Evolutionary conservation across 306 rosid genomes (phyloP).

Genomic region (Rosa persica): DNA sequence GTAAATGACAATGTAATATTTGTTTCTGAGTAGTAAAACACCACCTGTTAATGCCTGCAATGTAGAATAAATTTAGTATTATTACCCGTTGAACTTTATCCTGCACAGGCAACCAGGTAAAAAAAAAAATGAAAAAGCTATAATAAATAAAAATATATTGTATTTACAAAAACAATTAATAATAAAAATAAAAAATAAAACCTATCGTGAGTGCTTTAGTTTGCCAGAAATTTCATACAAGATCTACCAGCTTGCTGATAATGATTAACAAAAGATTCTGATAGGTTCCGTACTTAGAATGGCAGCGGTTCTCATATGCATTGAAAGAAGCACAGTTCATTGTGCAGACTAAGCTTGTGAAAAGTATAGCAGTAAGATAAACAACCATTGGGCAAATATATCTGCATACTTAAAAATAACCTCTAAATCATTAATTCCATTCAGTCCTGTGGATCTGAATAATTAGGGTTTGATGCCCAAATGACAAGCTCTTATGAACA

Average conservation of each 20-base stretch:
- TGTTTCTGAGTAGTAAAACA: constrained; percentile 81
- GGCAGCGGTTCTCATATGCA: background rate
- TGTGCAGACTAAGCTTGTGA: background rate
- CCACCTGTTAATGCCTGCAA: constrained; percentile 92
- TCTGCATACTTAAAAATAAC: background rate
- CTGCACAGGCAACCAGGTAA: background rate
- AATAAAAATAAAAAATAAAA: background rate
- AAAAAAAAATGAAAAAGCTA: background rate
- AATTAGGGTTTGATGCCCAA: background rate
- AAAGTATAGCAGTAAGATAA: background rate
- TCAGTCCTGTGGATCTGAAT: background rate
- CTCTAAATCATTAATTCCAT: background rate
- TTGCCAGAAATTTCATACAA: background rate
- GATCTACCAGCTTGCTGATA: background rate
- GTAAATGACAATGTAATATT: constrained; percentile 81
- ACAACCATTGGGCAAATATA: background rate
- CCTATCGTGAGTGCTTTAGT: background rate
- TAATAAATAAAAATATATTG: too few relatives aligned
- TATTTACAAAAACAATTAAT: background rate
- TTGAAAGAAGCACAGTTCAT: background rate
- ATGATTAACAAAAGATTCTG: background rate
- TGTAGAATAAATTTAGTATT: constrained; percentile 16
- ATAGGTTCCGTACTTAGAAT: background rate
- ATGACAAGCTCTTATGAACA: background rate
- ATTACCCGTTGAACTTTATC: constrained; percentile 18